These are phyloP conservation scores for Heterobasidion annosum DNA, from an alignment of 1,284 basidiomycete genomes.

Conservation along the genomic window DNA sequence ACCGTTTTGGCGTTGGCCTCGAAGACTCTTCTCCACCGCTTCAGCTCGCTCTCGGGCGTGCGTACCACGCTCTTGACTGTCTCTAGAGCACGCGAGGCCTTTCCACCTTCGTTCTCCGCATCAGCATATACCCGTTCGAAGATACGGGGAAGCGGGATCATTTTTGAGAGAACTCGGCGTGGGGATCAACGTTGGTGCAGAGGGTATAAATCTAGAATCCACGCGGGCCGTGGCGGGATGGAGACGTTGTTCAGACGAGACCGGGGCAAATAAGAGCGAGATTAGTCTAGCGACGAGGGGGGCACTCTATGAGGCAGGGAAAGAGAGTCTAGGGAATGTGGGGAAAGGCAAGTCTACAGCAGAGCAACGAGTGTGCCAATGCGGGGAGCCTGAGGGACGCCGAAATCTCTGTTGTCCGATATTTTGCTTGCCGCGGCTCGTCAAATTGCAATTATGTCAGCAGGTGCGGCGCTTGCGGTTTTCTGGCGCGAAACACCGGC, in stretches of 20 bases:
- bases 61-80: slow-evolving; percentile 60
- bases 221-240: not conserved
- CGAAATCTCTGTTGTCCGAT: not conserved
- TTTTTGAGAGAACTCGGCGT: slow-evolving; percentile 2
- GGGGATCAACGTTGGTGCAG: not conserved
- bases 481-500: not conserved
- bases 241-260: not conserved
- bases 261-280: not conserved
- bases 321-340: not conserved
- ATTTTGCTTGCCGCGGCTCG: not conserved
- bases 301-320: not conserved
- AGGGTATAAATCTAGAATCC: not conserved
- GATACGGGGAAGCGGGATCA: slow-evolving; percentile 23
- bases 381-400: not conserved
- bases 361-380: not conserved
- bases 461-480: too few species aligned
- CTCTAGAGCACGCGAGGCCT: slow-evolving; percentile 46
- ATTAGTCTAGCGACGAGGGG: not conserved
- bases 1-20: slow-evolving; percentile 70
- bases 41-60: slow-evolving; percentile 74
- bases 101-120: slow-evolving; percentile 15
- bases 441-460: not conserved
- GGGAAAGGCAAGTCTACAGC: not conserved
- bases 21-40: slow-evolving; percentile 81
- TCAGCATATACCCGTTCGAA: slow-evolving; percentile 48